Percentiles rank a stretch among this genome's conserved stretches.
Evolutionary conservation across 75 land plant species (phyloP).

Genomic region (Sequoiadendron giganteum): DNA sequence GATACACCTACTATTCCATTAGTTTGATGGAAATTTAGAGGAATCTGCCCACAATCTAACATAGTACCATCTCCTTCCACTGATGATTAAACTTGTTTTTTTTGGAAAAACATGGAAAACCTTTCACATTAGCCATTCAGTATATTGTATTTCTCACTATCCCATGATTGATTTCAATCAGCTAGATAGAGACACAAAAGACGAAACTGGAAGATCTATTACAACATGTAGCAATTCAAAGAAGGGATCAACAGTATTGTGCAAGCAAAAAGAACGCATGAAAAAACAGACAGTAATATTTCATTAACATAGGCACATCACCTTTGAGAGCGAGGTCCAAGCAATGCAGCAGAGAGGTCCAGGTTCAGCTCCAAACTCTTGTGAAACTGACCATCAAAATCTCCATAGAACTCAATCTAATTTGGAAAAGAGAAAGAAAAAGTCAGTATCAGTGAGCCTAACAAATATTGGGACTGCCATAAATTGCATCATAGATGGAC

Average conservation of each 20-base stretch:
- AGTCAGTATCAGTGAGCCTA: not conserved
- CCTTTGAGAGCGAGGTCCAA: conserved; percentile 93
- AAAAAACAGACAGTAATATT: not conserved
- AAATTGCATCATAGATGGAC: not conserved
- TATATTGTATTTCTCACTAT: not conserved
- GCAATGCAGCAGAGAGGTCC: conserved; percentile 88
- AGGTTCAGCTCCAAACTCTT: conserved; percentile 63
- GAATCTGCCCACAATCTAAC: not conserved
- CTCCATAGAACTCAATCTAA: conserved; percentile 97
- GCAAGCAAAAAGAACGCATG: not conserved
- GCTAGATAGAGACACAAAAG: not conserved
- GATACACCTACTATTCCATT: not conserved
- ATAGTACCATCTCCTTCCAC: not conserved
- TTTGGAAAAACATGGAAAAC: not conserved
- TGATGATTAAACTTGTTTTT: not conserved
- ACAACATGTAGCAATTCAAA: not conserved
- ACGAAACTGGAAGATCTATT: not conserved
- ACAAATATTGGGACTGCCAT: not conserved
- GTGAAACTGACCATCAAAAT: conserved; percentile 94
- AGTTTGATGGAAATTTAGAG: not conserved
- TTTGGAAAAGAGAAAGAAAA: not conserved
- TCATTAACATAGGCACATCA: conserved; percentile 10
- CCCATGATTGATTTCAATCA: not conserved
- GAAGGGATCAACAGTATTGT: not conserved
- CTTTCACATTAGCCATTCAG: not conserved